Conservation (phyloP, 139 green algal genomes). For the Volvox africanus region DNA sequence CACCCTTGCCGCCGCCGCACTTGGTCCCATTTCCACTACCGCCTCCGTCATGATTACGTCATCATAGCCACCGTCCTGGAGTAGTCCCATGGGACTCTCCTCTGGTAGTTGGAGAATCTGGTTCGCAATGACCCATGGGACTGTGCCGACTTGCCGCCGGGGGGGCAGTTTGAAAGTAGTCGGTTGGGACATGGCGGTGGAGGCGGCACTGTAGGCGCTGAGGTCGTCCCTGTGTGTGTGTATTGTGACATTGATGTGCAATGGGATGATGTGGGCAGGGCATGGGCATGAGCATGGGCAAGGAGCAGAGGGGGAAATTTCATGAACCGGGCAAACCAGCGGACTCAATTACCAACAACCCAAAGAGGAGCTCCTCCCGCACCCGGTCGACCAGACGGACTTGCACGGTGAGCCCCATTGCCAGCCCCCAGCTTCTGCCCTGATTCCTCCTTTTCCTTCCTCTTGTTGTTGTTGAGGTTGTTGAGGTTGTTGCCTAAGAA, state of each 20-base stretch:
- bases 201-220: conserved; percentile 7
- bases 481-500: not conserved
- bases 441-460: too few species aligned
- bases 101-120: too few species aligned
- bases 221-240: not conserved
- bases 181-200: not conserved
- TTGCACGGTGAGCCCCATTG: not conserved
- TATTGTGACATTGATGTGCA: too few species aligned
- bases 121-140: too few species aligned
- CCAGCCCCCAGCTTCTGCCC: not conserved
- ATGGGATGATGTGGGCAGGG: too few species aligned
- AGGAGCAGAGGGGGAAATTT: too few species aligned
- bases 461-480: too few species aligned
- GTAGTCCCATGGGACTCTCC: too few species aligned
- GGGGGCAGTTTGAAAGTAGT: not conserved
- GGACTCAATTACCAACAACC: too few species aligned
- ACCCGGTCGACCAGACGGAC: not conserved
- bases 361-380: too few species aligned
- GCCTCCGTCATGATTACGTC: not conserved
- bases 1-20: not conserved
- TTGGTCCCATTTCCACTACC: not conserved
- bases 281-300: too few species aligned
- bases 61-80: not conserved
- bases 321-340: too few species aligned
- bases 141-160: not conserved